Conservation (phyloP, 768 basidiomycete species). For the Lenzites betulinus region DNA sequence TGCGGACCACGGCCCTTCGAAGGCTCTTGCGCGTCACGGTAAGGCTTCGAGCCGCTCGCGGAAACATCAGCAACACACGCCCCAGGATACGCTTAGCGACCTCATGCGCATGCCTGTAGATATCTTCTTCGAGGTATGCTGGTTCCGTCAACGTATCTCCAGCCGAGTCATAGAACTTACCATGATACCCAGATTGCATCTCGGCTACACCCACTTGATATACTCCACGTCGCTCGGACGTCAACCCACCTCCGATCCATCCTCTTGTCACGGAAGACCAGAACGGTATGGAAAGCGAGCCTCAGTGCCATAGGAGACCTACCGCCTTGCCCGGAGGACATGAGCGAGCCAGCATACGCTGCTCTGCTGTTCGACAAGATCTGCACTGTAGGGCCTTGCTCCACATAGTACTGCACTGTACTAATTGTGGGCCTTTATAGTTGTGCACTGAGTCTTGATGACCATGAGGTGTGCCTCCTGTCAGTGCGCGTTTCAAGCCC, state of each 20-base stretch:
- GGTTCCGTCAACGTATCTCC: neutral
- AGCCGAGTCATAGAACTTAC: neutral
- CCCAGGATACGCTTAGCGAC: neutral
- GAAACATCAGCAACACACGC: no score
- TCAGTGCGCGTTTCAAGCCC: no score
- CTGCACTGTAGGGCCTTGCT: no score
- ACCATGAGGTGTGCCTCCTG: no score
- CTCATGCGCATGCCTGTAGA: conserved; percentile 3
- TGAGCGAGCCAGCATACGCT: conserved; percentile 4
- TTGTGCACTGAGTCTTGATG: no score
- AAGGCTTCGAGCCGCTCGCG: no score
- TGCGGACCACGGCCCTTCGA: no score
- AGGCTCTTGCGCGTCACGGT: no score
- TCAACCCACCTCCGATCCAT: neutral
- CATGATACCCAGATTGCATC: neutral
- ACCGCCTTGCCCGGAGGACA: neutral
- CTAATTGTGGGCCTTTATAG: no score
- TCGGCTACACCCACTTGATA: neutral
- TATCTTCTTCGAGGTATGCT: conserved; percentile 2
- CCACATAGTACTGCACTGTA: no score
- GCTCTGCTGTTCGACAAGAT: neutral
- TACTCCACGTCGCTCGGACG: neutral
- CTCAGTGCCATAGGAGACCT: neutral
- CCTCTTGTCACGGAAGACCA: neutral
- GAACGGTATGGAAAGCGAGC: neutral